phyloP scores from a whole-genome alignment of 192 early-diverging fungal species.

The Fimicolochytrium jonesii region DNA sequence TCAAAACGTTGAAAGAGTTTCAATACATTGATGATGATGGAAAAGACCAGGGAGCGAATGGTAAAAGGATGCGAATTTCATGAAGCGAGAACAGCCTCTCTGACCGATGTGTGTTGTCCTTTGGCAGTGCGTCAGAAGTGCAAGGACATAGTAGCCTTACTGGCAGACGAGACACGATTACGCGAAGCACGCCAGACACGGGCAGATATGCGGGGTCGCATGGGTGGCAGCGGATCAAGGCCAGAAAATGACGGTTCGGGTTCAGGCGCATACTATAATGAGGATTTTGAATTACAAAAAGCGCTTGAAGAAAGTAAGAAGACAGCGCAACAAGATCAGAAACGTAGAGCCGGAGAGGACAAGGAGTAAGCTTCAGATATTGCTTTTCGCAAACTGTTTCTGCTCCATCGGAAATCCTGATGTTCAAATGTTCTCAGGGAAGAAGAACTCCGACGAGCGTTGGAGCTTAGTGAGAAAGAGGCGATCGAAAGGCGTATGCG shows the following conservation, averaged over 20 bases:
- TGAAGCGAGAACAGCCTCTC: too few species aligned
- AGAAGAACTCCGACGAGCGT: conserved; percentile 41
- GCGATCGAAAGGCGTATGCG: conserved; percentile 24
- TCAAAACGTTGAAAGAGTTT: conserved; percentile 96
- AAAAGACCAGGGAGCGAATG: conserved; percentile 85
- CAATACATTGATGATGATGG: conserved; percentile 92
- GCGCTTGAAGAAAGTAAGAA: conserved; percentile 83
- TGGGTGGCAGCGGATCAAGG: conserved; percentile 42
- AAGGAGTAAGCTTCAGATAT: conserved; percentile 8
- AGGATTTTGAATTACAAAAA: conserved; percentile 72
- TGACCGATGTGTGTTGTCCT: neutral
- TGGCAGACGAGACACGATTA: conserved; percentile 74
- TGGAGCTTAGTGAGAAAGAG: conserved; percentile 45
- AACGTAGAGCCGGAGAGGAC: conserved; percentile 10
- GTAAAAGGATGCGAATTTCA: too few species aligned
- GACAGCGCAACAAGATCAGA: conserved; percentile 60
- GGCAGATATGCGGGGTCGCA: conserved; percentile 59
- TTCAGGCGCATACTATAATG: conserved; percentile 58
- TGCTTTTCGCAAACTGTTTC: neutral
- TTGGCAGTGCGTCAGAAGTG: conserved; percentile 83
- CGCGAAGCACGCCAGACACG: conserved; percentile 70
- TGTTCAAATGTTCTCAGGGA: conserved; percentile 10
- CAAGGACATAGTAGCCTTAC: conserved; percentile 79
- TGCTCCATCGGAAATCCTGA: neutral
- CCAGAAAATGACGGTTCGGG: conserved; percentile 11